Base-by-base conservation (phyloP, 1,284 basidiomycete genomes). In the Blastosporella zonata region DNA sequence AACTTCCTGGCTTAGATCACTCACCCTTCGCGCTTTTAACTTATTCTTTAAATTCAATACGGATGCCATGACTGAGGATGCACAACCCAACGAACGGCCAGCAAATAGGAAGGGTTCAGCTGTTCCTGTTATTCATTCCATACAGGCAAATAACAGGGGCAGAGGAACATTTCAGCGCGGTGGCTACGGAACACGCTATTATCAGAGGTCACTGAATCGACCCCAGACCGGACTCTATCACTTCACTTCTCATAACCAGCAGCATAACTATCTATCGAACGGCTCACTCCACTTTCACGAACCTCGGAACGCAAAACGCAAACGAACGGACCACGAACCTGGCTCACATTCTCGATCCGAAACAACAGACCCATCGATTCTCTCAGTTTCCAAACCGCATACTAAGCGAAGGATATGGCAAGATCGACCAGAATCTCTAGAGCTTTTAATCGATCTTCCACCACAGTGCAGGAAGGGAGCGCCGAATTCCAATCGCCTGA, bases 1-100 rank as follows among this genome's bases (percentile, higher is more conserved):
- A 12, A 31, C 13, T 13, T 22, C 29, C 2, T 17, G 5, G 2
- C 15, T 34, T 34, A 5, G 10, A 34, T 17, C 15, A 6, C 33
- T 17, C 27, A 7, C 13, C 12, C 13, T 6, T 13, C 5, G 13
- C 29, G 12, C 29, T 31, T 27, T 34, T 50, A 47, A 40, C 41
- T 44, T 47, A 47, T 45, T 53, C 44, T 21, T 47, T 22, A 43
- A 22, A 18, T 45, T 37, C 7, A 25, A n/a, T 37, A 47, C 42
- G 18, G 34, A 48, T 54, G 52, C 46, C 45, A 57, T 57, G 55
- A 47, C 27, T 34, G 55, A 57, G 46, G 55, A 55, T 53, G 37
- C 34, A 22, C 55, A 55, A 15, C 55, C 55, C 18, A 55, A 57
- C 43, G 53, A 57, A 47, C 46, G 51, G n/a, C 25, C 25, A 31